These are phyloP conservation scores for Sedum album DNA, from an alignment of 164 flowering plant genomes.

Conservation along the genomic window DNA sequence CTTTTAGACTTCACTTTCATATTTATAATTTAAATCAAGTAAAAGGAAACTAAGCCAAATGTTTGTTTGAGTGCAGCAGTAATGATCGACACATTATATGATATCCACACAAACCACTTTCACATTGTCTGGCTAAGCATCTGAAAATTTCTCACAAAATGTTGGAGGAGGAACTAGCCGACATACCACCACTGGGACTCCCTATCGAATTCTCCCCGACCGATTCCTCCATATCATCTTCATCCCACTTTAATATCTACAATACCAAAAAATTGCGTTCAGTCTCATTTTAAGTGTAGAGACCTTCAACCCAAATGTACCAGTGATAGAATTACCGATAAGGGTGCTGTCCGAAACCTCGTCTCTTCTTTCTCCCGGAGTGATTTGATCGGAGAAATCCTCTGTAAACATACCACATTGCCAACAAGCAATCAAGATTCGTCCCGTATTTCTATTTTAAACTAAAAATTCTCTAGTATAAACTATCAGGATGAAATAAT, in stretches of 20 bases:
- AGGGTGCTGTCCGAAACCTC: constrained; percentile 19
- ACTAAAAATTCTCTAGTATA: too few relatives aligned
- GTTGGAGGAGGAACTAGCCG: neutral
- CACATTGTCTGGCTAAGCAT: too few relatives aligned
- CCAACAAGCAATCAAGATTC: neutral
- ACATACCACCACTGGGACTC: neutral
- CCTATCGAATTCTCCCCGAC: constrained; percentile 12
- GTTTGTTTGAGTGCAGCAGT: too few relatives aligned
- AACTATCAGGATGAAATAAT: neutral
- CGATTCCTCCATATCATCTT: constrained; percentile 17
- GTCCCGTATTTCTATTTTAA: too few relatives aligned
- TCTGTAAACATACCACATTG: constrained; percentile 18
- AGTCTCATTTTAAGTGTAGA: neutral
- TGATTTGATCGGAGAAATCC: constrained; percentile 37
- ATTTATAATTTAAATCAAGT: too few relatives aligned
- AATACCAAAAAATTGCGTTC: neutral
- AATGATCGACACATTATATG: too few relatives aligned
- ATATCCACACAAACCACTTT: too few relatives aligned
- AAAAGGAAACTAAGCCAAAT: too few relatives aligned
- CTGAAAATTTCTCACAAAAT: neutral
- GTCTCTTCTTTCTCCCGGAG: constrained; percentile 44
- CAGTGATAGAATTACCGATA: neutral
- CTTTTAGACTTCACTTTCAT: too few relatives aligned
- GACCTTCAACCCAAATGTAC: neutral
- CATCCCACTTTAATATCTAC: constrained; percentile 8